Evolutionary conservation across 352 stramenopile species (phyloP).

Genomic region (Thalassiosira ordinaria): DNA sequence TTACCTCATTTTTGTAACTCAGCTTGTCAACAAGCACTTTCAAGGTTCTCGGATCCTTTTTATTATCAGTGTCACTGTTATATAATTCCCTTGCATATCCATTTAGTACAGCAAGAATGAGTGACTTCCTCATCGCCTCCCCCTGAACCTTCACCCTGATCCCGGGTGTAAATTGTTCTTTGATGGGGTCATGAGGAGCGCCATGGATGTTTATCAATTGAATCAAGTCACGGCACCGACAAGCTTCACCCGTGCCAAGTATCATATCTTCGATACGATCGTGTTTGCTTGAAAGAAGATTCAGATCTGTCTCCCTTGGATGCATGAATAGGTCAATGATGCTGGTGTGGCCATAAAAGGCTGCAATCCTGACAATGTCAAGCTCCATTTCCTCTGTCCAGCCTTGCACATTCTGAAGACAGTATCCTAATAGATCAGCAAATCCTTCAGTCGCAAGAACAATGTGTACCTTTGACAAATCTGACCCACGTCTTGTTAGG

Average conservation of each 20-base stretch:
- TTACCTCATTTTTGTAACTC: slow-evolving; percentile 1
- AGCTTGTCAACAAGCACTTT: slow-evolving; percentile 6
- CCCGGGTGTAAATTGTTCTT: background rate
- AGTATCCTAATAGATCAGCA: slow-evolving; percentile 13
- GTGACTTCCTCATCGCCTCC: too few species aligned
- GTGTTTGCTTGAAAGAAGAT: background rate
- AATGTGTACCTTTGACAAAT: background rate
- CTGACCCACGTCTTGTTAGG: background rate
- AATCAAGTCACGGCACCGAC: slow-evolving; percentile 11
- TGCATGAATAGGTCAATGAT: too few species aligned
- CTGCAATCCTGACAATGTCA: slow-evolving; percentile 14
- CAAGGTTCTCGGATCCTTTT: background rate
- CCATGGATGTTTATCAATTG: background rate
- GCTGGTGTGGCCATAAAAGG: too few species aligned
- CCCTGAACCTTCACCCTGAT: too few species aligned
- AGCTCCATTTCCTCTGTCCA: slow-evolving; percentile 34
- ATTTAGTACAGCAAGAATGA: background rate
- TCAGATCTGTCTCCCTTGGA: background rate
- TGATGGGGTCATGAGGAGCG: background rate
- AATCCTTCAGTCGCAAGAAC: slow-evolving; percentile 26
- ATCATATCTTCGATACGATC: slow-evolving; percentile 16
- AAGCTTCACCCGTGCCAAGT: slow-evolving; percentile 22
- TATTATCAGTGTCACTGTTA: background rate
- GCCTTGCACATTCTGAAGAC: slow-evolving; percentile 10
- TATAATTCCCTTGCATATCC: background rate